Evolutionary conservation across 345 rosid species (phyloP).

Genomic region (Clarkia xantiana): DNA sequence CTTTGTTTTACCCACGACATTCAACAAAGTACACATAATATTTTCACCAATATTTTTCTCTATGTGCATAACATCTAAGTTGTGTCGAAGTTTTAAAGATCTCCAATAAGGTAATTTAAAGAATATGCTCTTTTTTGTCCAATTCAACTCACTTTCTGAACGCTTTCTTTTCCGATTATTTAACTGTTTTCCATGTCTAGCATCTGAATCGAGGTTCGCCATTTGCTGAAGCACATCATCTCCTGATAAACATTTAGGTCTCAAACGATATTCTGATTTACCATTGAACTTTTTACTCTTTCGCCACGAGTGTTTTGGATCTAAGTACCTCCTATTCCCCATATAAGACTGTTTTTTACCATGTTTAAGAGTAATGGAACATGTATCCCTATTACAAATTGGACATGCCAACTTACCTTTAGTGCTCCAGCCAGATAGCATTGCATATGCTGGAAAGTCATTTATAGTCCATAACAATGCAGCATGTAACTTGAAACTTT

Average conservation of each 20-base stretch:
- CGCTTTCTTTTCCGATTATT: not conserved
- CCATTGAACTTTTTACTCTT: no score
- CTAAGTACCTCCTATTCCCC: not conserved
- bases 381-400: not conserved
- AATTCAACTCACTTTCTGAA: not conserved
- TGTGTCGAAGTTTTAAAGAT: no score
- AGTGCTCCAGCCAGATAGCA: constrained; percentile 3
- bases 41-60: not conserved
- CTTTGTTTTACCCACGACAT: not conserved
- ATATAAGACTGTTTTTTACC: not conserved
- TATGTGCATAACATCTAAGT: constrained; percentile 1
- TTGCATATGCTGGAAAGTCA: not conserved
- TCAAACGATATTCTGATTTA: not conserved
- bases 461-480: not conserved
- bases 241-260: not conserved
- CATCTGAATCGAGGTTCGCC: not conserved
- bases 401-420: not conserved
- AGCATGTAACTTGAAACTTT: not conserved
- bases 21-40: not conserved
- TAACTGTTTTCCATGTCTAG: not conserved
- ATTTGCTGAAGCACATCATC: not conserved
- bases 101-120: not conserved
- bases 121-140: not conserved
- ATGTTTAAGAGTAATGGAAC: not conserved
- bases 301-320: no score